A percentile compares a stretch with the other conserved stretches of the same genome.
Evolutionary conservation across 768 basidiomycete genomes (phyloP).

Genomic region (Fomitopsis pulvina): DNA sequence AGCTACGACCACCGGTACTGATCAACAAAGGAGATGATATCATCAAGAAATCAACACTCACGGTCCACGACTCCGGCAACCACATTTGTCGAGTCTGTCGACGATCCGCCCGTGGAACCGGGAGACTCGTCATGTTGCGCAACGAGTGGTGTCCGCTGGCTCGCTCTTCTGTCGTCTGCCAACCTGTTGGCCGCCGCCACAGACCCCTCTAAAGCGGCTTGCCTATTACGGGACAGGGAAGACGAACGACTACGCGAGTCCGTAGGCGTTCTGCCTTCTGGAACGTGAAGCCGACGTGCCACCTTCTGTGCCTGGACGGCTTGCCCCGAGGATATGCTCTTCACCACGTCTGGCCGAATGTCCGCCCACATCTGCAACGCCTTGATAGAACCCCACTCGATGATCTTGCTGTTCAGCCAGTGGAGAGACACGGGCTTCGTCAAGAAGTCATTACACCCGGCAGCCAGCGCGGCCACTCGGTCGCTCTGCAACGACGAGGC

Average conservation of each 20-base stretch:
- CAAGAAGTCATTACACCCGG: conserved; percentile 97
- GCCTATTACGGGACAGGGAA: conserved; percentile 23
- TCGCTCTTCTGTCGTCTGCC: conserved; percentile 7
- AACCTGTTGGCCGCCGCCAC: conserved; percentile 8
- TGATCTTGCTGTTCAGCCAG: conserved; percentile 97
- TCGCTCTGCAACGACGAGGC: conserved; percentile 94
- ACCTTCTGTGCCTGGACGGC: conserved; percentile 40
- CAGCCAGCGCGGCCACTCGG: conserved; percentile 93
- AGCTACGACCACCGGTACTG: not conserved
- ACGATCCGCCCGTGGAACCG: not conserved
- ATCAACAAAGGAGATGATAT: not conserved
- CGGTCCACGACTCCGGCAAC: not conserved
- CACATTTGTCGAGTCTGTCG: not conserved
- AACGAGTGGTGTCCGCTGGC: not conserved
- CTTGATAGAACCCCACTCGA: conserved; percentile 99
- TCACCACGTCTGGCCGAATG: conserved; percentile 53
- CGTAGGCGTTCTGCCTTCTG: conserved; percentile 38
- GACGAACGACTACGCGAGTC: conserved; percentile 31
- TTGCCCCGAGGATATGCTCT: conserved; percentile 39
- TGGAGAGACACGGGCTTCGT: conserved; percentile 94
- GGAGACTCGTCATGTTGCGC: not conserved
- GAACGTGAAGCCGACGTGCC: conserved; percentile 42
- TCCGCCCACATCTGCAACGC: conserved; percentile 91
- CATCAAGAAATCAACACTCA: not conserved
- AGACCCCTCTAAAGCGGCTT: conserved; percentile 7